These are phyloP conservation scores for Lachnellula occidentalis DNA, from an alignment of 2,329 filamentous ascomycete species.

Conservation along the genomic window DNA sequence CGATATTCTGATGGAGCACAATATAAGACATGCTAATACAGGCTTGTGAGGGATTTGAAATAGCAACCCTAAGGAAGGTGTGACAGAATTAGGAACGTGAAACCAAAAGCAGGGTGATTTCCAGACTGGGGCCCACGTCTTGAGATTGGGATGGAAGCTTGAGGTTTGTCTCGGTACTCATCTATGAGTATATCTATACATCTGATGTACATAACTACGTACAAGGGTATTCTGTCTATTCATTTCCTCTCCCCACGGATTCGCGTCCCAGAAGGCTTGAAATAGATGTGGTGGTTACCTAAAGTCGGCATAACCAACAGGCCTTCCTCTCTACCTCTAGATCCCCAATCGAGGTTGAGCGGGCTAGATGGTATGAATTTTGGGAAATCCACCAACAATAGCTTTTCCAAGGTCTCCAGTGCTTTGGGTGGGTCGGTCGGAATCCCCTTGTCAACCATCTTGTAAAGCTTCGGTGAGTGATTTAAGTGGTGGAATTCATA, in stretches of 20 bases:
- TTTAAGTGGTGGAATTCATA: neutral
- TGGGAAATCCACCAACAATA: neutral
- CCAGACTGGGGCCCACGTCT: too few relatives aligned
- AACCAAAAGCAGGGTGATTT: too few relatives aligned
- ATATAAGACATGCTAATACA: too few relatives aligned
- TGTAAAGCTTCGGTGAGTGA: neutral
- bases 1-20: too few relatives aligned
- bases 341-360: neutral
- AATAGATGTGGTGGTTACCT: neutral
- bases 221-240: neutral
- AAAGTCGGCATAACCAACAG: neutral
- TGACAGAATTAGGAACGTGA: too few relatives aligned
- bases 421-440: neutral
- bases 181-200: neutral
- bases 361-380: neutral
- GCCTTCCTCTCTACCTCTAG: neutral
- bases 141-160: too few relatives aligned
- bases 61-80: too few relatives aligned
- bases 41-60: too few relatives aligned
- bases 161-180: neutral
- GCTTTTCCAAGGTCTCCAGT: neutral
- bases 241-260: neutral
- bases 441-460: neutral
- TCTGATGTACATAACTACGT: neutral
- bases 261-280: neutral